Percentiles rank a stretch among this genome's conserved stretches.
Evolutionary conservation across 345 rosid species (phyloP).

Genomic region (Turnera subulata): DNA sequence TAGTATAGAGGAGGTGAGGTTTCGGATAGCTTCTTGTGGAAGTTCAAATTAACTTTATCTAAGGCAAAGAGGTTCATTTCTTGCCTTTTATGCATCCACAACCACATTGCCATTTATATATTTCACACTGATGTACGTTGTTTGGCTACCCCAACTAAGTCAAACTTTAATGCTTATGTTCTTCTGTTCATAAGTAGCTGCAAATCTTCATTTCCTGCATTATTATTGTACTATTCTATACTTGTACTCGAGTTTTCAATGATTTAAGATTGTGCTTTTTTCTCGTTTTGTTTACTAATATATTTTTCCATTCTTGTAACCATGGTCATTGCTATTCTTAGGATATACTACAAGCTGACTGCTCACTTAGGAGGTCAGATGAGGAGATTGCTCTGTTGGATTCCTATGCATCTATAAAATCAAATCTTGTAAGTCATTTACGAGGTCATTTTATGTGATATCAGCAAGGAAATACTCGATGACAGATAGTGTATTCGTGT

Average conservation of each 20-base stretch:
- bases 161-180: too few species aligned
- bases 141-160: too few species aligned
- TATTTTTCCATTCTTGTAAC: conserved; percentile 1
- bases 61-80: too few species aligned
- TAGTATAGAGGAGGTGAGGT: conserved; percentile 67
- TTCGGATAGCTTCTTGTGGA: background rate
- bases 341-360: conserved; percentile 68
- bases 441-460: background rate
- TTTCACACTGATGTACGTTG: background rate
- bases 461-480: too few species aligned
- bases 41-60: background rate
- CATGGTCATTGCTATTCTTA: conserved; percentile 24
- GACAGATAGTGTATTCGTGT: too few species aligned
- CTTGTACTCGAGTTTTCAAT: too few species aligned
- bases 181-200: too few species aligned
- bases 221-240: background rate
- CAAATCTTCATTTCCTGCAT: background rate
- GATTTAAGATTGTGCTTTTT: conserved; percentile 1
- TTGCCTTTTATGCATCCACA: too few species aligned
- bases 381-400: conserved; percentile 69
- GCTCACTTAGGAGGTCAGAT: conserved; percentile 55
- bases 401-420: conserved; percentile 61
- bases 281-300: conserved; percentile 1
- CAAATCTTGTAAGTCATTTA: conserved; percentile 63
- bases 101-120: too few species aligned